Base-by-base conservation (phyloP, 2,329 filamentous ascomycete species). In the Dactylellina haptotyla region DNA sequence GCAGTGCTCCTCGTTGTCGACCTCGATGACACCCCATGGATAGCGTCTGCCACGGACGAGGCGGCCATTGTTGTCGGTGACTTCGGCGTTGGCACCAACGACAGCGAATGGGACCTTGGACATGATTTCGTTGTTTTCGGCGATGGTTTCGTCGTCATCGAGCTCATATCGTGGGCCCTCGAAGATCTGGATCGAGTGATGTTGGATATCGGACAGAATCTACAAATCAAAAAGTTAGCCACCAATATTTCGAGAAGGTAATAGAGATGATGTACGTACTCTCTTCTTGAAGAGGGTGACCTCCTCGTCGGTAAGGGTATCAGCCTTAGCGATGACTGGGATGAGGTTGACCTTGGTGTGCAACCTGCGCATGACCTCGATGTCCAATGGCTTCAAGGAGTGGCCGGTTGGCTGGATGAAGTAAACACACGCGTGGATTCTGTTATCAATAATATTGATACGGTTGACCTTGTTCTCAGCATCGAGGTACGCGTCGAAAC, bases 311-410 rank as follows among this genome's bases (percentile, higher is more conserved):
- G 95, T 99, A 80, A 99, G 85, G 63, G 95, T 99, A 82, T 99
- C 95, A 26, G 95, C 90, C 88, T 99, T 99, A 83, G 95, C 95
- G 82, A 99, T 97, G 81, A 99, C 95, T 51, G 95, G 95, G 76
- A 99, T 99, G 82, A 99, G 84, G 87, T 99, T 99, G 87, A 99
- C 95, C 89, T 98, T 98, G 88, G 94, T 98, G 85, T 99, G 95
- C 75, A 99, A 89, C 81, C 95, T 90, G 83, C 94, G 93, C 95
- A 99, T 99, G 77, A 99, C 95, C 85, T 99, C 95, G 77, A 99
- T 97, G 81, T 99, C 95, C 77, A 99, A 86, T 76, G 95, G 95
- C 89, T 99, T 99, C 80, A 99, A 86, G 32, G 95, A 96, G 86
- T 99, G 95, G 75, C 95, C 95, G 30, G 95, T 99, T 77, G 95